Base-by-base conservation (phyloP, 805 yeast genomes). In the Lipomyces lipofer region DNA sequence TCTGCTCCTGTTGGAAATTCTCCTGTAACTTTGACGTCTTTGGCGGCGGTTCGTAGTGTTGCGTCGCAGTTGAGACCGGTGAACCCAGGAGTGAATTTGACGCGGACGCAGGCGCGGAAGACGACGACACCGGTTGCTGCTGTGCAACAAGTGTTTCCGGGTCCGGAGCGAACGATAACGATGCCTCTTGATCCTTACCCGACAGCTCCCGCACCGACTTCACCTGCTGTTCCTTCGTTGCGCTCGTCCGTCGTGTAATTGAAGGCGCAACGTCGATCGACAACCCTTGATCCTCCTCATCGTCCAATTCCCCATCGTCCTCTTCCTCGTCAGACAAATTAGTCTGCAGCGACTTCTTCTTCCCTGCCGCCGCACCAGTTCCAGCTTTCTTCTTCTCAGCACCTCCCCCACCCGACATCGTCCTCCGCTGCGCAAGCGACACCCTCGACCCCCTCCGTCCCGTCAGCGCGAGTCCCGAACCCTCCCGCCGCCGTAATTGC, bases 81-180 rank as follows among this genome's bases (percentile, higher is more conserved):
- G 61, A 49, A 21, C 43, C 45, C 15, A 56, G 40, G 12, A 58
- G 48, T 27, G 62, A 52, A 9, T 51, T 43, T 6, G 60, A 21
- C 17, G 51, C 54, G 3, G 60, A 56, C 2, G 60, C 49, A 24
- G 60, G 60, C 24, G 60, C 60, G 7, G 60, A 56, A 3, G 60
- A 53, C 15, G 60, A 56, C 17, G 60, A 36, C 15, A 53, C 36
- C 2, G 27, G 44, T 43, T 49, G 55, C 32, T 48, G 54, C n/a
- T 25, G 39, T 17, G 13, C 24, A n/a, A 42, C 7, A 13, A 21
- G 54, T 12, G 43, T 28, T n/a, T 52, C 56, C 3, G 35, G 35
- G 13, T 29, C 51, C 10, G 36, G 25, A 47, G 44, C 44, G 30
- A 49, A 49, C 19, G 50, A 8, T 9, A 35, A 36, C 7, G 52